Evolutionary conservation across 306 rosid genomes (phyloP).

Genomic region (Alnus glutinosa): DNA sequence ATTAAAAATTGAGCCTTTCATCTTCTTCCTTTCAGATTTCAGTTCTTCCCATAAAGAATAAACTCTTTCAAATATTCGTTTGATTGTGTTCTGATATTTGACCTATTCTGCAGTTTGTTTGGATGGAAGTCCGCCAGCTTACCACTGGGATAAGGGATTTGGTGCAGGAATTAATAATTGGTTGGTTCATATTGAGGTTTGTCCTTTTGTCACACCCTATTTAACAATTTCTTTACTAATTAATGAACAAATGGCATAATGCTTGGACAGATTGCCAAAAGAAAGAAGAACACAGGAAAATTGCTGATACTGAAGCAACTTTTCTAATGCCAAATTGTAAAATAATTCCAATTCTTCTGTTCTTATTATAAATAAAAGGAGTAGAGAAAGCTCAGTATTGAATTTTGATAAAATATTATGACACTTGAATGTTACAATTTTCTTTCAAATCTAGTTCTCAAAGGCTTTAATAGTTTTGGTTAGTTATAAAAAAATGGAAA

Average conservation of each 20-base stretch:
- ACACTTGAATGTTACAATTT: background rate
- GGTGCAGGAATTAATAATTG: constrained; percentile 84
- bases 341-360: background rate
- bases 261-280: background rate
- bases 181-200: constrained; percentile 85
- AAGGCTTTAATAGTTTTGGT: background rate
- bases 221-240: constrained; percentile 16
- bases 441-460: background rate
- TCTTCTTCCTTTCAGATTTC: background rate
- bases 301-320: background rate
- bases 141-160: constrained; percentile 70
- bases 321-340: background rate
- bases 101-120: constrained; percentile 69
- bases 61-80: background rate
- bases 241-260: constrained; percentile 1
- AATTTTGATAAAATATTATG: background rate
- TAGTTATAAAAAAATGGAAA: background rate
- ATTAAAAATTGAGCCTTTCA: background rate
- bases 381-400: background rate
- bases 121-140: constrained; percentile 97
- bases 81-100: constrained; percentile 15
- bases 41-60: background rate
- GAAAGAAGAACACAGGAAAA: background rate
- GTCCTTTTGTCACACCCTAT: constrained; percentile 32
- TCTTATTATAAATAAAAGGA: background rate